Percentiles rank a stretch among this genome's conserved stretches.
Evolutionary conservation across 108 stramenopile genomes (phyloP).

Genomic region (Cyclotella distinguenda): DNA sequence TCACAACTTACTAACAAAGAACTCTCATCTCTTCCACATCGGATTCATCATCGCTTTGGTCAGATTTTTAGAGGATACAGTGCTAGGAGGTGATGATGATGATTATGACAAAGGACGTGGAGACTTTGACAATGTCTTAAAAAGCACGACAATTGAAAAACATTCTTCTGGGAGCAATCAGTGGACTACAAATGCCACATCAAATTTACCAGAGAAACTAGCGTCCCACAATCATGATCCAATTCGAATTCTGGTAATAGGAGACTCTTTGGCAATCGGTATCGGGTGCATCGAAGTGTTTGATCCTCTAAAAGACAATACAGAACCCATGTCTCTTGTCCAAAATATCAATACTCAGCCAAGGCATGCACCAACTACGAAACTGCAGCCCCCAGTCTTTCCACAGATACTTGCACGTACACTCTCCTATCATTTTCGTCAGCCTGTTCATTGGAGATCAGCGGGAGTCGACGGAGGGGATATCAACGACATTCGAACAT

Average conservation of each 20-base stretch:
- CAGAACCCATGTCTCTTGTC: slow-evolving; percentile 34
- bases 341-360: slow-evolving; percentile 31
- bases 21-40: slow-evolving; percentile 60
- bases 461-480: slow-evolving; percentile 80
- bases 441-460: slow-evolving; percentile 57
- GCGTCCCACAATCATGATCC: slow-evolving; percentile 17
- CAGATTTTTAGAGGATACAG: slow-evolving; percentile 42
- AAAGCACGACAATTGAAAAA: no score
- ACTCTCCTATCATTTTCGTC: slow-evolving; percentile 39
- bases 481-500: slow-evolving; percentile 43
- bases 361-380: slow-evolving; percentile 1
- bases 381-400: slow-evolving; percentile 55
- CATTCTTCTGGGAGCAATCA: neutral
- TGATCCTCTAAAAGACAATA: slow-evolving; percentile 50
- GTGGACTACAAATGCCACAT: neutral
- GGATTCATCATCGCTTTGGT: slow-evolving; percentile 51
- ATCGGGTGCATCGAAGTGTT: slow-evolving; percentile 57
- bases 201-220: slow-evolving; percentile 1
- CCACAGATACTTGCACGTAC: slow-evolving; percentile 59
- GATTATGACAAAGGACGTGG: neutral
- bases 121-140: neutral
- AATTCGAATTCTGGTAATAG: slow-evolving; percentile 57
- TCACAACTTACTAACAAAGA: slow-evolving; percentile 40
- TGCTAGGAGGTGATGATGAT: slow-evolving; percentile 19
- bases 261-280: slow-evolving; percentile 67